Evolutionary conservation across 345 rosid species (phyloP), one percentile per base, ranked within the genome.

Genomic region (Populus tremula): DNA sequence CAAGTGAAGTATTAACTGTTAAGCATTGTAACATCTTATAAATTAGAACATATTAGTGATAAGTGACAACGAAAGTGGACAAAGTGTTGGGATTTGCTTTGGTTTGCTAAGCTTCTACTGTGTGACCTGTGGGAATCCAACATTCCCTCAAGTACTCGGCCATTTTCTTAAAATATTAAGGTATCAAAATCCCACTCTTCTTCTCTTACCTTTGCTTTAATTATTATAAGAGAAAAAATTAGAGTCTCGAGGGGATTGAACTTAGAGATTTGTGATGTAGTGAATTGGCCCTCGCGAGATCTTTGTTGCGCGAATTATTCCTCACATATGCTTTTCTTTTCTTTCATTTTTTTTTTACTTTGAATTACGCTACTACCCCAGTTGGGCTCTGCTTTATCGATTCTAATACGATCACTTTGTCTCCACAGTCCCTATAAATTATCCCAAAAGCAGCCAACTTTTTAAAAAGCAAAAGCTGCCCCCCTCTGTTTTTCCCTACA

Each of bases 391-490:
- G 76, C 85, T 87, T 89, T 82, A 67, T 79, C 79, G 84, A 87
- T 86, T 81, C 81, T 76, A 78, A 68, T 62, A 79, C 82, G 49
- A 79, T 71, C 69, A 65, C 65, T 18, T 79, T 82, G 85, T 84
- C 73, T 85, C 86, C 83, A 87, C 86, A 75, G 85, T 68, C 82
- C 84, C 84, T 73, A 79, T 76, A 78, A 85, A 82, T 83, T 78
- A 76, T 75, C 45, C 81, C 77, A 82, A 89, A 84, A 89, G 94
- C 83, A 81, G 41, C 77, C 63, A 75, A 81, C 95, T 89, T 88
- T 81, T 88, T 78, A 81, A 63, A 91, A 88, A 84, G 87, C 84
- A 79, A 90, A 92, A 88, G 88, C 91, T 84, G 84, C 76, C 64
- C 70, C 68, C 39, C 62, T 63, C 81, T 59, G 78, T 69, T 64